phyloP scores from a whole-genome alignment of 371 early-diverging fungal genomes.

The Mucor saturninus region DNA sequence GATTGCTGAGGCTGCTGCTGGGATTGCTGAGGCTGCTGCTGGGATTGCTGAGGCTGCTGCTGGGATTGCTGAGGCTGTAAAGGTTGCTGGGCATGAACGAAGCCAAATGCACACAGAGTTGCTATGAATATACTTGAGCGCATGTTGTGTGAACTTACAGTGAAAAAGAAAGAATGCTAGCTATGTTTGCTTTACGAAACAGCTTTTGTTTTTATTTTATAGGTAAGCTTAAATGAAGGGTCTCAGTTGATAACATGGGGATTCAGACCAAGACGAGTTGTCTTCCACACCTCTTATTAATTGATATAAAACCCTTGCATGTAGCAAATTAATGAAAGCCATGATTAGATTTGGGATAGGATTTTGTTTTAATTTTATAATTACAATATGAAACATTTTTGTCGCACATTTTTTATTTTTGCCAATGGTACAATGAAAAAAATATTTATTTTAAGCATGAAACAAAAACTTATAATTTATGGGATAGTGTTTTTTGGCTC shows the following conservation, averaged over 20 bases:
- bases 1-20: no score
- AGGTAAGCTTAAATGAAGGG: background rate
- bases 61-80: background rate
- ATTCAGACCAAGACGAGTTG: background rate
- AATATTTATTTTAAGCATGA: background rate
- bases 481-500: background rate
- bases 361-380: no score
- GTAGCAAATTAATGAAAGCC: no score
- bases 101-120: background rate
- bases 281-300: background rate
- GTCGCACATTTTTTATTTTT: background rate
- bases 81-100: background rate
- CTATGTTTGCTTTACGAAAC: no score
- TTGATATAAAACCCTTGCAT: background rate
- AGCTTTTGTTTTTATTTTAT: background rate
- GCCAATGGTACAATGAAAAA: background rate
- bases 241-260: slow-evolving; percentile 1
- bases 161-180: background rate
- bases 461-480: background rate
- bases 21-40: background rate
- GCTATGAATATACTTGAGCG: background rate
- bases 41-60: no score
- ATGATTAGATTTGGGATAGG: no score
- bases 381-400: background rate
- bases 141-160: background rate